A percentile compares a stretch with the other conserved stretches of the same genome.
phyloP scores from a whole-genome alignment of 2,329 filamentous ascomycete species.

The Gyromitra esculenta region DNA sequence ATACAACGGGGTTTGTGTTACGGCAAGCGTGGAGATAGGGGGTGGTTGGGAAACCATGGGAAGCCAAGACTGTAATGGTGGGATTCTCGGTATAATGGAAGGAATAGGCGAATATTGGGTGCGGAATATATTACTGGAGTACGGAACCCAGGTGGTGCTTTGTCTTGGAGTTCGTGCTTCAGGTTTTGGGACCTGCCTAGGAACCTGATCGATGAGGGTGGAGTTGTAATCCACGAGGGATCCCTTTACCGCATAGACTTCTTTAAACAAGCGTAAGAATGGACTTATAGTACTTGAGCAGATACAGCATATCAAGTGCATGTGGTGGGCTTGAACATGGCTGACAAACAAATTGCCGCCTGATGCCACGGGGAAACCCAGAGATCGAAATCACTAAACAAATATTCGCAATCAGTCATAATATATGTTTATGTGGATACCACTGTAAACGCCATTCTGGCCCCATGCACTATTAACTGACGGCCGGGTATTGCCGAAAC shows the following conservation, averaged over 20 bases:
- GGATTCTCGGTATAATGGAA: constrained; percentile 7
- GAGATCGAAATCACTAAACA: constrained; percentile 1
- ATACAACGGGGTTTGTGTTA: constrained; percentile 21
- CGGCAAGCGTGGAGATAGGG: constrained; percentile 1
- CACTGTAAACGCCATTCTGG: neutral
- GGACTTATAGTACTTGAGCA: neutral
- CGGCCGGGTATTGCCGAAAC: constrained; percentile 21
- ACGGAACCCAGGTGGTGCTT: neutral
- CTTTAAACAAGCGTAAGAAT: neutral
- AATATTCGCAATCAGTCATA: neutral
- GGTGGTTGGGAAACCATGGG: neutral
- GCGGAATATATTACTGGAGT: neutral
- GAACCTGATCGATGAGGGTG: neutral
- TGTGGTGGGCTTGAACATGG: neutral
- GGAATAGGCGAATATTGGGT: constrained; percentile 9
- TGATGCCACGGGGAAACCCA: neutral
- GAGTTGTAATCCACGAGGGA: neutral
- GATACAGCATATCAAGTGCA: neutral
- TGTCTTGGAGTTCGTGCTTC: neutral
- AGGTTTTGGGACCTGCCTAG: neutral
- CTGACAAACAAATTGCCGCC: too few relatives aligned
- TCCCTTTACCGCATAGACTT: neutral
- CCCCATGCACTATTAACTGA: constrained; percentile 29
- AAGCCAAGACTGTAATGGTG: neutral
- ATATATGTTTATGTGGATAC: neutral